Base-by-base conservation (phyloP, 768 basidiomycete species). In the Guyanaporus albipodus region DNA sequence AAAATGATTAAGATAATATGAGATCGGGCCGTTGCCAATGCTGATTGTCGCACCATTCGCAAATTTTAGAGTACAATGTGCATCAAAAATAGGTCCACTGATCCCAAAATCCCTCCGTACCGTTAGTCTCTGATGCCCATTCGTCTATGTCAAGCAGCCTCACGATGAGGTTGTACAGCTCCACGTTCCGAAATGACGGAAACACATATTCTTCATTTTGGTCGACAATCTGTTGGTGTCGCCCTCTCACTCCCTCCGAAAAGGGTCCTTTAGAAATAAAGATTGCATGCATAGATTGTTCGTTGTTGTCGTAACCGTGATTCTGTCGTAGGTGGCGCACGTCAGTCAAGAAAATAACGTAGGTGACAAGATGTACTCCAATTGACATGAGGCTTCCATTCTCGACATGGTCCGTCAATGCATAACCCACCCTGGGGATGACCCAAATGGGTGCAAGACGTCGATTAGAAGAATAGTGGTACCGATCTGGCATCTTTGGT, bases 211-310 rank as follows among this genome's bases (percentile, higher is more conserved):
- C 54, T 4, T 15, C 28, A 42, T 76, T 69, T 5, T 73, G 15
- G 21, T 31, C 64, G 67, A 15, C 60, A 26, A 40, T 38, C 8
- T 39, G 27, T 8, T 12, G 27, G 15, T 38, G 14, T 9, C 21
- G 48, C n/a, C 37, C 38, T 24, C 24, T 55, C 40, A 47, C 40
- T 8, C 34, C 29, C 17, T 52, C 62, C 8, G 85, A 79, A 66
- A 92, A 92, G 0, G 91, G 91, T 0, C 91, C 90, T 60, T 88
- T 85, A 12, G 90, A 89, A 49, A 93, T 80, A 67, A 95, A 94
- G 65, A 91, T 81, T 2, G 91, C 89, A 44, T 81, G 81, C 92
- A 94, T 94, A 6, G 82, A 73, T 11, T 70, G 56, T 42, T 81
- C 81, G 17, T 75, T 65, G 52, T 91, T 90, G 61, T 93, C 91